Conservation (phyloP, 2,329 filamentous ascomycete species). For the Monosporascus sp. region DNA sequence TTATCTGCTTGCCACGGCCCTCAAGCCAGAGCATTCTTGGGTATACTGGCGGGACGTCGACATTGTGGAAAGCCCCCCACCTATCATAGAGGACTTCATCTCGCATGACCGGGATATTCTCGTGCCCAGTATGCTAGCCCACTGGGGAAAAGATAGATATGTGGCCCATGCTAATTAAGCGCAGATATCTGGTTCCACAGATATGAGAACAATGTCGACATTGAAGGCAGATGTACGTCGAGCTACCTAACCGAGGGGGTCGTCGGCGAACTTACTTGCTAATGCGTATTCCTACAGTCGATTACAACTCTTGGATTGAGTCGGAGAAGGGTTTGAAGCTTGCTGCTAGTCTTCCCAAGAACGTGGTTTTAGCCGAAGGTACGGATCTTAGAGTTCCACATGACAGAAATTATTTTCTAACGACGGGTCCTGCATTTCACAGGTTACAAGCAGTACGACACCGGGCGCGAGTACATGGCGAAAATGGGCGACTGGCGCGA, state of each 20-base stretch:
- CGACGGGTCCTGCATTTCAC: constrained; percentile 2
- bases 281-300: constrained; percentile 52
- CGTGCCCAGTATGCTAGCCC: constrained; percentile 73
- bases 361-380: constrained; percentile 86
- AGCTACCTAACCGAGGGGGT: no score
- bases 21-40: constrained; percentile 95
- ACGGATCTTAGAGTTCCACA: constrained; percentile 12
- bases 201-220: constrained; percentile 73
- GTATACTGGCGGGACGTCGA: constrained; percentile 98
- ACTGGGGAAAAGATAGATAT: neutral
- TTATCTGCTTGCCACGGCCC: constrained; percentile 75
- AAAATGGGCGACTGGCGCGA: constrained; percentile 87
- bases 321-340: constrained; percentile 78
- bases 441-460: constrained; percentile 93
- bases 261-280: constrained; percentile 4
- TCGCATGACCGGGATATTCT: constrained; percentile 89
- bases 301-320: constrained; percentile 99
- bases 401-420: constrained; percentile 8
- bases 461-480: constrained; percentile 84
- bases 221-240: constrained; percentile 85
- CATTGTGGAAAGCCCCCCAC: constrained; percentile 82
- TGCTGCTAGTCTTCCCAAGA: constrained; percentile 66
- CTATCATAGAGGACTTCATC: constrained; percentile 91
- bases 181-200: constrained; percentile 96
- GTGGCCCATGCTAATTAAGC: constrained; percentile 5